A percentile compares a stretch with the other conserved stretches of the same genome.
Evolutionary conservation across 768 basidiomycete genomes (phyloP).

Genomic region (Naganishia antarctica): DNA sequence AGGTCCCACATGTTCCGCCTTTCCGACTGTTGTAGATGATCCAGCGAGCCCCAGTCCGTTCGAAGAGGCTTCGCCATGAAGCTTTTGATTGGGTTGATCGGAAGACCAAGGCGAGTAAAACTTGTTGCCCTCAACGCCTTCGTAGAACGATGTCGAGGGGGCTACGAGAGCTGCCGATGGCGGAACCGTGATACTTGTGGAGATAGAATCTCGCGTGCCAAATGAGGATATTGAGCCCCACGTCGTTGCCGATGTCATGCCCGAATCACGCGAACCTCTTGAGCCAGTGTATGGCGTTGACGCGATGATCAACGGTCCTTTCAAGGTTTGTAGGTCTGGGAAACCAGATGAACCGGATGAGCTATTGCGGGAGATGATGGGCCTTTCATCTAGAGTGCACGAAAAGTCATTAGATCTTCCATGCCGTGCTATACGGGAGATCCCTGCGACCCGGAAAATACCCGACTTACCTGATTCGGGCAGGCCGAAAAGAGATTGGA

Average conservation of each 20-base stretch:
- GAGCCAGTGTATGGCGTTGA: neutral
- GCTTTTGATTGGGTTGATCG: neutral
- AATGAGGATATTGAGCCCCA: slow-evolving; percentile 4
- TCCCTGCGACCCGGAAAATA: too few species aligned
- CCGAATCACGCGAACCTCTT: slow-evolving; percentile 2
- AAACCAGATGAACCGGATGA: slow-evolving; percentile 12
- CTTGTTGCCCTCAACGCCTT: neutral
- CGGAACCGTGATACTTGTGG: neutral
- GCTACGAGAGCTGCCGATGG: neutral
- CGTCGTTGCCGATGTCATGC: neutral
- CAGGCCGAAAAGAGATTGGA: slow-evolving; percentile 41
- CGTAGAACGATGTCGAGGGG: neutral
- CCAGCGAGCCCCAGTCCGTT: neutral
- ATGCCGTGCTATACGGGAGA: too few species aligned
- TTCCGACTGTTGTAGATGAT: neutral
- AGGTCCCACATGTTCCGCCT: neutral
- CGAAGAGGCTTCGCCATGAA: neutral
- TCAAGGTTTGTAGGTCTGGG: slow-evolving; percentile 5
- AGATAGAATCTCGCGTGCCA: slow-evolving; percentile 10
- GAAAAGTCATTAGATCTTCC: too few species aligned
- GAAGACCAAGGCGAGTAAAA: neutral
- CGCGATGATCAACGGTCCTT: neutral
- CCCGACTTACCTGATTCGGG: slow-evolving; percentile 28
- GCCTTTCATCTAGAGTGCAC: neutral
- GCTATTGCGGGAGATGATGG: neutral